Conservation (phyloP, 805 yeast genomes). For the Metschnikowia hibisci region DNA sequence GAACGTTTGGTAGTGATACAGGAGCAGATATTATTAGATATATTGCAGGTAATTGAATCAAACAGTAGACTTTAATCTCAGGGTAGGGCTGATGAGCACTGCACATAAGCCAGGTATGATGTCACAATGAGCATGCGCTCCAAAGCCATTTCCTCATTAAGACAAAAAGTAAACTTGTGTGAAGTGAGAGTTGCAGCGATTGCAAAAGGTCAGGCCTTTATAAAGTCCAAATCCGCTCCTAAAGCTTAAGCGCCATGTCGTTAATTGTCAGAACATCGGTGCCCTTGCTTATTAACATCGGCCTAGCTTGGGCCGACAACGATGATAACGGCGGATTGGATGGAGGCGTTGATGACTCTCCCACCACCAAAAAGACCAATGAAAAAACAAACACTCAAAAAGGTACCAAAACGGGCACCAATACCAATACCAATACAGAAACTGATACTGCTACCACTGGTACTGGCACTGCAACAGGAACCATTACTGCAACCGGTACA, state of each 20-base stretch:
- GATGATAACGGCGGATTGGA: conserved; percentile 15
- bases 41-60: no score
- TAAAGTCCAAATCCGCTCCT: neutral
- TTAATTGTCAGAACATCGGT: conserved; percentile 10
- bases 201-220: neutral
- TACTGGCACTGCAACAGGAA: conserved; percentile 3
- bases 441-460: conserved; percentile 1
- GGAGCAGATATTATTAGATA: no score
- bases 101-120: neutral
- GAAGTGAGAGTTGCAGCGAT: neutral
- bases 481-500: conserved; percentile 5
- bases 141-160: neutral
- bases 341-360: conserved; percentile 1
- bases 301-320: conserved; percentile 13
- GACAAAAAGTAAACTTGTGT: neutral
- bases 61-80: no score
- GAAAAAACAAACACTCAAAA: neutral
- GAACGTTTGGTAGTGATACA: neutral
- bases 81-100: neutral
- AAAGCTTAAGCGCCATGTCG: conserved; percentile 8
- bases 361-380: neutral
- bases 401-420: neutral
- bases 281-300: conserved; percentile 10
- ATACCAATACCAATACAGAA: neutral
- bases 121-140: neutral